A percentile compares a stretch with the other conserved stretches of the same genome.
Conservation (phyloP, 495 filamentous ascomycete genomes). For the Hypoxylon fuscum region DNA sequence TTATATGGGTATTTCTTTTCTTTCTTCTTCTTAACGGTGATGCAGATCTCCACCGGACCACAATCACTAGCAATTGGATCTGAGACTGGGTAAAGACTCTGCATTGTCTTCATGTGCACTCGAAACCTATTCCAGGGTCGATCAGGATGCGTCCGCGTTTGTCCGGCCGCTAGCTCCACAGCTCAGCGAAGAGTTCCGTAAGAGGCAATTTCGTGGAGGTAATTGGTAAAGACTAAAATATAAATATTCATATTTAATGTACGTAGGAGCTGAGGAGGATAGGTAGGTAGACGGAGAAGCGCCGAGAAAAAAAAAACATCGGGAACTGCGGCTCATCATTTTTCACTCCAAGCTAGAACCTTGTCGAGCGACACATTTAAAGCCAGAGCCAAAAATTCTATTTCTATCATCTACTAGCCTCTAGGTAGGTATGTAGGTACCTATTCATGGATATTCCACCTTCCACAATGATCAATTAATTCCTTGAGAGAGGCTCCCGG, state of each 20-base stretch:
- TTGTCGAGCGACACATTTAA: conserved; percentile 2
- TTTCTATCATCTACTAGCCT: neutral
- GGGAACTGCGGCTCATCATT: conserved; percentile 37
- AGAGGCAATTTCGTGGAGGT: conserved; percentile 23
- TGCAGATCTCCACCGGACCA: conserved; percentile 11
- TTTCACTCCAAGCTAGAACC: conserved; percentile 22
- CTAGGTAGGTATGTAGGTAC: conserved; percentile 15
- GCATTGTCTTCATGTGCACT: conserved; percentile 38
- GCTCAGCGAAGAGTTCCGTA: conserved; percentile 18
- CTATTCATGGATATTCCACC: conserved; percentile 28
- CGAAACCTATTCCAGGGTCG: conserved; percentile 35
- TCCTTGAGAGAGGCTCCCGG: conserved; percentile 30
- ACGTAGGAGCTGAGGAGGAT: neutral
- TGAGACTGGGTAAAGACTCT: conserved; percentile 35
- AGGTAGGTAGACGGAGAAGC: conserved; percentile 17
- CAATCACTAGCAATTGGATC: conserved; percentile 16
- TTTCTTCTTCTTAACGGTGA: neutral
- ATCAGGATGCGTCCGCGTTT: conserved; percentile 34
- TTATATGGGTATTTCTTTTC: neutral
- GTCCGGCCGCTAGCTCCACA: conserved; percentile 26
- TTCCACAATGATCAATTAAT: conserved; percentile 39
- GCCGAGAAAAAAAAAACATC: conserved; percentile 30
- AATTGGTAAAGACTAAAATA: neutral
- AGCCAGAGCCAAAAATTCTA: conserved; percentile 14
- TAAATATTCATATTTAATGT: no score